Evolutionary conservation across 768 basidiomycete species (phyloP), one percentile per base, ranked within the genome.

Genomic region (Pleurotus tuber-regium): DNA sequence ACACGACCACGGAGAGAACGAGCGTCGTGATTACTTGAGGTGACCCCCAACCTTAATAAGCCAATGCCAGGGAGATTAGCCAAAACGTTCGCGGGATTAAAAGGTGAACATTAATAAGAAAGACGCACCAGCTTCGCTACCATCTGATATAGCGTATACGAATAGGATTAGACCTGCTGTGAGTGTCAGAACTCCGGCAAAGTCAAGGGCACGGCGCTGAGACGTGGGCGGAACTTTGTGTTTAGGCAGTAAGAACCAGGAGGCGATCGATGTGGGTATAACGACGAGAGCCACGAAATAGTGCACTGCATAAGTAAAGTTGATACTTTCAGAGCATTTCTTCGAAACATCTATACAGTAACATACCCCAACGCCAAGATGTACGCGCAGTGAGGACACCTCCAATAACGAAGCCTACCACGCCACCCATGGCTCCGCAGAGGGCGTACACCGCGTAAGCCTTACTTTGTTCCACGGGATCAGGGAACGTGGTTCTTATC

Each of bases 401-500:
- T 8, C 75, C 75, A 4, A 76, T 58, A 25, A 72, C 35, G 18
- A 72, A 56, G 2, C 73, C 74, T 33, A 65, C 50, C 5, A 68
- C 66, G 55, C 76, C 74, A 10, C 73, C 78, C 25, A 77, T 43
- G 7, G 70, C 73, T 28, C 76, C 77, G 24, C 68, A 64, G 5
- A 73, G 70, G 44, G 75, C 77, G 52, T 77, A 71, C 0, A 74
- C 54, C 5, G 66, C 66, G 33, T 79, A 67, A 2, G 76, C 78
- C 23, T 65, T 65, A 48, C 74, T 66, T 53, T 78, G 76, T 50
- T 74, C 67, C 4, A 49, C 52, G 8, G 70, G 70, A 10, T 76
- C 71, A 1, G 78, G 72, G 59, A 77, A 79, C 51, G 29, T 33
- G 11, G 73, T 62, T 36, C 70, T 68, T 18, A 79, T 65, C 25